These are phyloP conservation scores for Penicillium parvum DNA, from an alignment of 495 filamentous ascomycete species.

Conservation along the genomic window DNA sequence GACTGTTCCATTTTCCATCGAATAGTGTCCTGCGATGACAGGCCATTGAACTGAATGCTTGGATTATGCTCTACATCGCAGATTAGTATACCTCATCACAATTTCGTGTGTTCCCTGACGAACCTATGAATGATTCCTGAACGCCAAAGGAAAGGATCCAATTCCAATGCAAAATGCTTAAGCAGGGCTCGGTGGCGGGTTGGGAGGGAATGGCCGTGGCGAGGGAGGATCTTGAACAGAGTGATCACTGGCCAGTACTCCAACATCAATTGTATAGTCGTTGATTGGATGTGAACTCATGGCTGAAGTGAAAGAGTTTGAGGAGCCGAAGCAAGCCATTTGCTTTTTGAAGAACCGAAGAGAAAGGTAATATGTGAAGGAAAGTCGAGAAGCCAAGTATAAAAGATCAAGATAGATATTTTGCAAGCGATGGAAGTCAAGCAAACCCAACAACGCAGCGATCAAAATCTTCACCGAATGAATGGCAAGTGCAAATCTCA, in stretches of 20 bases:
- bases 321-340: constrained; percentile 6
- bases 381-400: not conserved
- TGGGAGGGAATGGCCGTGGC: constrained; percentile 38
- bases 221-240: constrained; percentile 37
- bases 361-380: not conserved
- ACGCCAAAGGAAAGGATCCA: constrained; percentile 14
- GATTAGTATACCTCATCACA: too few relatives aligned
- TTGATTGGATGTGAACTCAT: not conserved
- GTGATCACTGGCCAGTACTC: constrained; percentile 15
- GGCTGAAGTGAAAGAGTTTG: not conserved
- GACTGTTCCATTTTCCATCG: too few relatives aligned
- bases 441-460: too few relatives aligned
- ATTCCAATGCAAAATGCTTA: constrained; percentile 9
- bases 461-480: too few relatives aligned
- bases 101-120: too few relatives aligned
- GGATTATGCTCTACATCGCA: not conserved
- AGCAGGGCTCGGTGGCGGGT: constrained; percentile 43
- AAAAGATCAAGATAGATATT: too few relatives aligned
- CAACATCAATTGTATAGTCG: constrained; percentile 4
- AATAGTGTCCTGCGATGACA: too few relatives aligned
- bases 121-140: constrained; percentile 8
- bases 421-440: too few relatives aligned
- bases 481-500: not conserved
- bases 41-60: constrained; percentile 3
- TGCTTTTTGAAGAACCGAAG: not conserved